Base-by-base conservation (phyloP, 1,284 basidiomycete genomes). In the Ganoderma lucidum region DNA sequence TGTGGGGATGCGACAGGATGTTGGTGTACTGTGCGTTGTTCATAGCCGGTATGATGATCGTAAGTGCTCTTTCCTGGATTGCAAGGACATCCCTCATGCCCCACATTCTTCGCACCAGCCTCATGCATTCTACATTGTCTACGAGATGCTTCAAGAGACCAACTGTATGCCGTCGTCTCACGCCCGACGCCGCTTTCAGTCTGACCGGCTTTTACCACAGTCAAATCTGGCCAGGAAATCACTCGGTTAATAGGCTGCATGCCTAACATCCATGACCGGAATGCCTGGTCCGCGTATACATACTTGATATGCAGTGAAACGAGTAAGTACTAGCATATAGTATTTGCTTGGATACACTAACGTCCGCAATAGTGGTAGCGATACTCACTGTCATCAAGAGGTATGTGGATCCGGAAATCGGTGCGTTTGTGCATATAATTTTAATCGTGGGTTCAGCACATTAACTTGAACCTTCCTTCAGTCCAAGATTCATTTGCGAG, bases 271-370 rank as follows among this genome's bases (percentile, higher is more conserved):
- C 45, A 63, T n/a, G 62, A 63, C 62, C 30, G n/a, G n/a, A 19
- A 63, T n/a, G 62, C n/a, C 19, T 63, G 48, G 62, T 48, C 62
- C 3, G 30, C 62, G 2, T 63, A 53, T 39, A n/a, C 32, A 1
- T 63, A 35, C 48, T 19, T 63, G n/a, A 51, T 63, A 14, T 37
- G 45, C 19, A 32, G 45, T 9, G 62, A 63, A 12, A 63, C 62
- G 1, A 44, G 61, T 48, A 9, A 62, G 61, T n/a, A 35, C 37
- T 1, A 15, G 37, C 14, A 10, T n/a, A 9, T 12, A n/a, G 12
- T 5, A 42, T 44, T 6, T 45, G 41, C 2, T 3, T 9, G 6
- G 2, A 0, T 17, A 28, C 5, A 14, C 6, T 62, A 35, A 62
- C 17, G 5, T 15, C 32, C 6, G 9, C 10, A 6, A 35, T 44